Conservation (phyloP, 768 basidiomycete genomes). For the Amyloporia xantha region DNA sequence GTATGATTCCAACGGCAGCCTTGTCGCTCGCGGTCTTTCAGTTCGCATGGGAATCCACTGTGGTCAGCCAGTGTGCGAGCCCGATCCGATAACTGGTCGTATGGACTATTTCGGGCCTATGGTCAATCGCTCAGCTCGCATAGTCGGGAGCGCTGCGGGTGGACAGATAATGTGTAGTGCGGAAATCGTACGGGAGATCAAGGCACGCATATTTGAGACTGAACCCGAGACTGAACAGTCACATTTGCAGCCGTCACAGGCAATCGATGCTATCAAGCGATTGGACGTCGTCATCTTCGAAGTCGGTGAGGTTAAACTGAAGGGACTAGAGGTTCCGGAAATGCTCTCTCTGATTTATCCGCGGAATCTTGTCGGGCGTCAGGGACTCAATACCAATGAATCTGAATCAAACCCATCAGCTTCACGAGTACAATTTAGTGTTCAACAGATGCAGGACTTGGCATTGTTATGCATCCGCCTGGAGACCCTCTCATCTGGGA, state of each 20-base stretch:
- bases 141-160: conserved; percentile 76
- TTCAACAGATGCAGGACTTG: conserved; percentile 70
- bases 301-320: conserved; percentile 90
- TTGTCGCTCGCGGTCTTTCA: conserved; percentile 83
- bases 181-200: conserved; percentile 79
- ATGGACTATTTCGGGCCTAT: conserved; percentile 99
- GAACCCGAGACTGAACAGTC: conserved; percentile 58
- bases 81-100: conserved; percentile 56
- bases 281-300: conserved; percentile 63
- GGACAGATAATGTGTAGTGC: conserved; percentile 92
- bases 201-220: conserved; percentile 47
- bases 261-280: conserved; percentile 68
- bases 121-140: conserved; percentile 89
- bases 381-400: conserved; percentile 37
- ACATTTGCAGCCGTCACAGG: conserved; percentile 46
- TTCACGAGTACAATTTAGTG: conserved; percentile 57
- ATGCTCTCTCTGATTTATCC: conserved; percentile 83
- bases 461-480: conserved; percentile 70
- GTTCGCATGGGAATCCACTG: conserved; percentile 98
- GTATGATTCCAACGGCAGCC: conserved; percentile 52
- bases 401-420: conserved; percentile 30
- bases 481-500: conserved; percentile 63
- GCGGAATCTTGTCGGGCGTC: conserved; percentile 59
- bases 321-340: conserved; percentile 91
- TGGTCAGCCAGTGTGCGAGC: conserved; percentile 83